Evolutionary conservation across 176 grass and related monocot species (phyloP).

Genomic region (Zea mays): DNA sequence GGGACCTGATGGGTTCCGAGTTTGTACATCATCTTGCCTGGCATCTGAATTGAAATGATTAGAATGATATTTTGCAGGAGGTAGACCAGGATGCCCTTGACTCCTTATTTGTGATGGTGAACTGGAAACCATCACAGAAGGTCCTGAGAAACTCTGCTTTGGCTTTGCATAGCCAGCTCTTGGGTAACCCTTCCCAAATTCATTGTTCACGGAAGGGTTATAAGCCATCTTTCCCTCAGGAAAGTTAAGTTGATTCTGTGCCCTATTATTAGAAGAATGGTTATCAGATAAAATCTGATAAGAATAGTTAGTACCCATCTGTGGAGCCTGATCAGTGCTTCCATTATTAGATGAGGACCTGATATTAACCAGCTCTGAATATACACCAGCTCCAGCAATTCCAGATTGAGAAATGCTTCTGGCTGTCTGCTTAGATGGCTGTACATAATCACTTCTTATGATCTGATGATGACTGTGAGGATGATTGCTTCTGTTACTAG

Average conservation of each 20-base stretch:
- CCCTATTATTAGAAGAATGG: constrained; percentile 45
- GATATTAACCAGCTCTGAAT: constrained; percentile 54
- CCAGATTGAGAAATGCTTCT: constrained; percentile 46
- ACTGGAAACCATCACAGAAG: constrained; percentile 46
- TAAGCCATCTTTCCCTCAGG: constrained; percentile 43
- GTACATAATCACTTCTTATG: constrained; percentile 39
- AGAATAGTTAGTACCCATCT: constrained; percentile 45
- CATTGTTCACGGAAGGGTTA: constrained; percentile 40
- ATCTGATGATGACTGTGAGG: constrained; percentile 29
- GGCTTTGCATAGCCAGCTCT: constrained; percentile 49
- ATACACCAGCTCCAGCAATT: constrained; percentile 53
- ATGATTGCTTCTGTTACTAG: constrained; percentile 33
- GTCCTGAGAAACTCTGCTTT: constrained; percentile 49
- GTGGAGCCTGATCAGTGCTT: constrained; percentile 29
- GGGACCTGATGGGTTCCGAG: constrained; percentile 35
- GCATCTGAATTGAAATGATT: constrained; percentile 52
- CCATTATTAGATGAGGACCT: constrained; percentile 47
- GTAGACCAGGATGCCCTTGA: constrained; percentile 51
- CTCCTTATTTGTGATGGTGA: constrained; percentile 49
- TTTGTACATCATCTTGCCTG: constrained; percentile 42
- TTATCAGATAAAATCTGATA: constrained; percentile 40
- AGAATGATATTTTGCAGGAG: constrained; percentile 51
- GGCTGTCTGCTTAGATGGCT: constrained; percentile 51
- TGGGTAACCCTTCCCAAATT: constrained; percentile 38
- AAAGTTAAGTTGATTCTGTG: constrained; percentile 39